These are phyloP conservation scores for Geotrichum fermentans DNA, from an alignment of 1,139 yeast species.

Conservation along the genomic window DNA sequence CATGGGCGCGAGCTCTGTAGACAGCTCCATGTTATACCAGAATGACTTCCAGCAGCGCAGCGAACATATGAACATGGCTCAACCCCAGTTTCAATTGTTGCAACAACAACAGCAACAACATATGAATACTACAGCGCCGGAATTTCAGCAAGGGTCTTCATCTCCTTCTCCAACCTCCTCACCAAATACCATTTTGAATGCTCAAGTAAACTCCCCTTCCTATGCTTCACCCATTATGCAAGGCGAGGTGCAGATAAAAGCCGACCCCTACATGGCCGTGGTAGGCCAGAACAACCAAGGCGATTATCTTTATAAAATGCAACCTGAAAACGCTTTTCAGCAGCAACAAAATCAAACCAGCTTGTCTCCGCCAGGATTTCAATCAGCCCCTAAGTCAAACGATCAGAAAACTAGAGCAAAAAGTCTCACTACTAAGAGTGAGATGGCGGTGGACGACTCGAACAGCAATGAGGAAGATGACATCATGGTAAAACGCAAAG, in stretches of 20 bases:
- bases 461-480: conserved; percentile 42
- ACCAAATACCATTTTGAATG: neutral
- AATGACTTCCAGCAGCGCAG: neutral
- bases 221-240: conserved; percentile 8
- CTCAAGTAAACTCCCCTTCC: conserved; percentile 3
- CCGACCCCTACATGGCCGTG: conserved; percentile 10
- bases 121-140: no score
- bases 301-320: neutral
- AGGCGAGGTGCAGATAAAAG: conserved; percentile 6
- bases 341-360: neutral
- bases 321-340: neutral
- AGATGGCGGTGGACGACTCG: conserved; percentile 5
- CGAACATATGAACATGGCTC: no score
- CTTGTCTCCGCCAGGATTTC: conserved; percentile 5
- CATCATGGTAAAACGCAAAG: conserved; percentile 55
- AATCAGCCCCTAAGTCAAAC: no score
- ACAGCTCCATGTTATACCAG: conserved; percentile 1
- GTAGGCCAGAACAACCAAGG: neutral
- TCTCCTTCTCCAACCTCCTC: conserved; percentile 11
- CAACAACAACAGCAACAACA: neutral
- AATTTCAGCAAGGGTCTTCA: neutral
- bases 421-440: no score
- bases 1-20: no score
- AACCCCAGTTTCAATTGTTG: neutral
- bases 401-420: no score